Evolutionary conservation across 371 early-diverging fungal species (phyloP), one percentile per base, ranked within the genome.

Genomic region (Mortierella sp.): DNA sequence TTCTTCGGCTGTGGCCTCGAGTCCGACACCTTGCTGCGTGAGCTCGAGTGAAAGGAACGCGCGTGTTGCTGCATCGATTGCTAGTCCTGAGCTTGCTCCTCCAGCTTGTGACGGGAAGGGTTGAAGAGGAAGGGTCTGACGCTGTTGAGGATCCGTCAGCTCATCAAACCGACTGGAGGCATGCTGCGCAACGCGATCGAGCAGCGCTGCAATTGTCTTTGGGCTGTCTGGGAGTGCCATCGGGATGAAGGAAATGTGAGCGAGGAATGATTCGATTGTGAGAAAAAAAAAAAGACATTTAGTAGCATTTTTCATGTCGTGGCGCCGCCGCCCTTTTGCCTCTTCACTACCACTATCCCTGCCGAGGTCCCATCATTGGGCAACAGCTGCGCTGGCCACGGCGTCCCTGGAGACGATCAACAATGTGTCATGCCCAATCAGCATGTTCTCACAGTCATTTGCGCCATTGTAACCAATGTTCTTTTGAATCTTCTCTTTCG

Each of bases 161-260:
- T n/a, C 22, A 9, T 45, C 40, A 41, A 57, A 24, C 28, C 45
- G 37, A 0, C 41, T 40, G 17, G 66, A 29, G 5, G 66, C 66
- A 17, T 52, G 52, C 8, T 54, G 54, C 3, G 67, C 67, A 14
- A 55, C 60, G 10, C 17, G 50, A 5, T 54, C 41, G 16, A 59
- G 56, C 19, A 54, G 48, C 19, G 17, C 2, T 17, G 54, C 39
- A 19, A 58, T 37, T 14, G 5, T 41, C 29, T 54, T 17, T 5
- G 54, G 63, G 57, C 56, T 43, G 48, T 63, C 44, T 10, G 49
- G 17, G 10, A 63, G 57, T 2, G 63, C 56, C 63, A 63, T 63
- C 8, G n/a, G 17, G 39, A 45, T 1, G 28, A 45, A 37, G 17
- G 24, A 21, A 24, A 22, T 7, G n/a, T 3, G 51, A 44, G 29